These are phyloP conservation scores for Trichoderma sp. DNA, from an alignment of 2,329 filamentous ascomycete genomes.

Conservation along the genomic window DNA sequence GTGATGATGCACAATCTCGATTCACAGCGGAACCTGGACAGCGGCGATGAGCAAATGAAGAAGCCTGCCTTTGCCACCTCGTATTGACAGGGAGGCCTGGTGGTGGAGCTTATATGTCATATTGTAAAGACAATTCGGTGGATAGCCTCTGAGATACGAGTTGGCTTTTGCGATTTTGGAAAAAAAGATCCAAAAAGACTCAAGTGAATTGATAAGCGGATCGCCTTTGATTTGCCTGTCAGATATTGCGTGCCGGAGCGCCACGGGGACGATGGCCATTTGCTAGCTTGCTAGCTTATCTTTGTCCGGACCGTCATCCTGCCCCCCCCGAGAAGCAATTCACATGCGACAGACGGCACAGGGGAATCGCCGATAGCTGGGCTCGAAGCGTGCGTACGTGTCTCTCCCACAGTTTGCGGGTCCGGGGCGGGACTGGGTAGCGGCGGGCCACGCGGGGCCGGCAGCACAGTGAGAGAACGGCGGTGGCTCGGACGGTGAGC, in stretches of 20 bases:
- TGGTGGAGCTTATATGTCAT: not conserved
- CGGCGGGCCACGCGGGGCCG: slow-evolving; percentile 5
- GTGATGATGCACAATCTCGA: slow-evolving; percentile 17
- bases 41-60: not conserved
- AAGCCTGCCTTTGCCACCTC: slow-evolving; percentile 24
- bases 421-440: slow-evolving; percentile 22
- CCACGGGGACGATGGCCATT: not conserved
- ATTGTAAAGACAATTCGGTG: not conserved
- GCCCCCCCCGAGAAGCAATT: not conserved
- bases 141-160: not conserved
- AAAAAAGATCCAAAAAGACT: not conserved
- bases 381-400: not conserved
- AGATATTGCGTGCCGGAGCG: slow-evolving; percentile 8
- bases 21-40: slow-evolving; percentile 7
- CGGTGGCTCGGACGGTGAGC: slow-evolving; percentile 9
- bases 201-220: not conserved
- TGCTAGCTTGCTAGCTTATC: not conserved
- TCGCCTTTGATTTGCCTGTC: not conserved
- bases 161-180: not conserved
- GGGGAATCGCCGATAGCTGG: slow-evolving; percentile 5
- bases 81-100: not conserved
- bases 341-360: not conserved
- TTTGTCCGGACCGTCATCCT: not conserved
- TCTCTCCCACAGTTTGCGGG: slow-evolving; percentile 19
- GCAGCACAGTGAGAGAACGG: slow-evolving; percentile 25